Evolutionary conservation across 202 grass and related monocot genomes (phyloP), one percentile per base, ranked within the genome.

Genomic region (Thinopyrum obtusiflorum): DNA sequence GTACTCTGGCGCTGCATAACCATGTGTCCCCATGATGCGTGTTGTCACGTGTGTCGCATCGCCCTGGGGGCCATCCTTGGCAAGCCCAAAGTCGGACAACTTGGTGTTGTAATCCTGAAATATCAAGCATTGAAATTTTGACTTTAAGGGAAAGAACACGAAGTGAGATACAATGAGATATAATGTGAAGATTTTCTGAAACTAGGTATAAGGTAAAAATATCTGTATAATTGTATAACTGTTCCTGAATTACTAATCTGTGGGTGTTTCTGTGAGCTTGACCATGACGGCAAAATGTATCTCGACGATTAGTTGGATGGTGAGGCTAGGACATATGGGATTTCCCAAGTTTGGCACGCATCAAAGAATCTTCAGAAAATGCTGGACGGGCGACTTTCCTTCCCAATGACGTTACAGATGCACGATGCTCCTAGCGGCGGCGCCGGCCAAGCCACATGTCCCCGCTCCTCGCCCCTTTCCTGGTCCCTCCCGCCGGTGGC

Each of bases 81-180:
- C 94, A 0, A 97, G 90, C 13, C 94, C 94, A 9, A 97, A 97
- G 88, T 97, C 94, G 1, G 94, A 97, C 21, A 97, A 61, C 88
- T 94, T 97, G 28, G 88, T 93, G 49, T 72, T 84, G 84, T 86
- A 91, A 82, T 97, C 90, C 94, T 97, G 90, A 82, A 47, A 88
- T 2, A 31, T 2, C 18, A 76, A 2, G 4, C 66, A 62, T 49
- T 44, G 8, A 53, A 21, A 61, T 36, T 76, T 72, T 7, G 33
- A 68, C 63, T 33, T 33, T 33, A 33, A 60, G 47, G 78, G 28
- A 82, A 78, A 69, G 37, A 6, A 10, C n/a, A 33, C 7, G 17
- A 23, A 74, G 75, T 75, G 14, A 51, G 80, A 49, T 20, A n/a
- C 9, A 68, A 35, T 35, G 33, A 35, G 33, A 7, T 35, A 35